A percentile compares a stretch with the other conserved stretches of the same genome.
These are phyloP conservation scores for Ophiostoma ulmi DNA, from an alignment of 2,329 filamentous ascomycete species.

Conservation along the genomic window DNA sequence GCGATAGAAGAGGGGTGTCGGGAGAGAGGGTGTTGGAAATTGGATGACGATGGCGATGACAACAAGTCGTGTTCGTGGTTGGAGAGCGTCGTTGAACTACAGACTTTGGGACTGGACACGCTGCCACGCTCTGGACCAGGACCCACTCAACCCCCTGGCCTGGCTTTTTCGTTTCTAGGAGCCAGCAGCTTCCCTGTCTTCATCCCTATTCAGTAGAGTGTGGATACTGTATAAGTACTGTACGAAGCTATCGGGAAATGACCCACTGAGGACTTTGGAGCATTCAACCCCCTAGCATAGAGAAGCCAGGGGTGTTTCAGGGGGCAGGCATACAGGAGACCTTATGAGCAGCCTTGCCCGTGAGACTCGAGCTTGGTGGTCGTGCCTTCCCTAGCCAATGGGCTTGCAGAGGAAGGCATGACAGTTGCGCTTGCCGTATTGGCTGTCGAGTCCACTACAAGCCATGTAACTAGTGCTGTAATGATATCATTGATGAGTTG, in stretches of 20 bases:
- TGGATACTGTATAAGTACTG: background rate
- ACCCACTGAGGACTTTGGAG: background rate
- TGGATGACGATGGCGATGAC: constrained; percentile 14
- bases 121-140: constrained; percentile 18
- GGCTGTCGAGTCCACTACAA: constrained; percentile 1
- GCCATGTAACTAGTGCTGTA: background rate
- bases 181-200: background rate
- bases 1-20: background rate
- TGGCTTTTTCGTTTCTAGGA: constrained; percentile 4
- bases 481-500: constrained; percentile 23
- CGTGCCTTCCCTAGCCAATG: constrained; percentile 18
- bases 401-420: constrained; percentile 17
- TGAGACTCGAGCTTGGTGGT: constrained; percentile 11
- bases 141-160: background rate
- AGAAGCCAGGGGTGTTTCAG: too few relatives aligned
- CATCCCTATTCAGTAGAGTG: background rate
- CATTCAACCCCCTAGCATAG: too few relatives aligned
- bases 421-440: constrained; percentile 17
- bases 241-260: background rate
- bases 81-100: background rate
- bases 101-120: constrained; percentile 25
- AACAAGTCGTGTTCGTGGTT: background rate
- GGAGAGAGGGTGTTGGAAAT: background rate
- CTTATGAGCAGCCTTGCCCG: too few relatives aligned
- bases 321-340: too few relatives aligned